Base-by-base conservation (phyloP, 83 land plant genomes). In the Diphasiastrum complanatum region DNA sequence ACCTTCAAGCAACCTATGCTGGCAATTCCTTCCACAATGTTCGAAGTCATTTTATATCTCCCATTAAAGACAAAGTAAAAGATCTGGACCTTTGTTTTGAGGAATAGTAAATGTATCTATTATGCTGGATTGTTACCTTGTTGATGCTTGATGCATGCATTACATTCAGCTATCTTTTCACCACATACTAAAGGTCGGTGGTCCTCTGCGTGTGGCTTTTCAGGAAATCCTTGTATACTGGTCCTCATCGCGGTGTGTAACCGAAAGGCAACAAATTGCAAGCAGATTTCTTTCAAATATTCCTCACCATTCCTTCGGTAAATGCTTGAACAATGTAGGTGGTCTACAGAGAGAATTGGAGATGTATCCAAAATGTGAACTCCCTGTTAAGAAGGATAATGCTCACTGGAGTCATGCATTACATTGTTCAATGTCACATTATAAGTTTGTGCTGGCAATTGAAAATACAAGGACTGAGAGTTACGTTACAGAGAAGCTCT, bases 341-440 rank as follows among this genome's bases (percentile, higher is more conserved):
- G 96, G 91, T 22, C 35, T 3, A 10, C 73, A 88, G 45, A 72
- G 35, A 73, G 83, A 83, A 16, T 74, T 85, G 5, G 56, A 52
- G 25, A 33, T 83, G 67, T 93, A 88, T 50, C 98, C 98, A 1
- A 74, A 83, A 30, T 93, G 98, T 52, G 40, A 56, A 1, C 64
- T 59, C 26, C 57, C 47, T 65, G 68, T 50, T 18, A 73, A 66
- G 35, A 66, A 61, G 19, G 50, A 65, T 10, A 72, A 77, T n/a
- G 76, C 57, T 32, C 30, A 32, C 20, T 93, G 98, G 98, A 77
- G 80, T 76, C 87, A 93, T 31, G 90, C 81, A 68, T 75, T 93
- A n/a, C 98, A 93, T 48, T 93, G 98, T 74, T 85, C 98, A 27
- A 93, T 93, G 96, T 93, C 98, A 1, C 85, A 88, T 56, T 93